Conservation (phyloP, 768 basidiomycete species). For the Neoboletus magnificus region DNA sequence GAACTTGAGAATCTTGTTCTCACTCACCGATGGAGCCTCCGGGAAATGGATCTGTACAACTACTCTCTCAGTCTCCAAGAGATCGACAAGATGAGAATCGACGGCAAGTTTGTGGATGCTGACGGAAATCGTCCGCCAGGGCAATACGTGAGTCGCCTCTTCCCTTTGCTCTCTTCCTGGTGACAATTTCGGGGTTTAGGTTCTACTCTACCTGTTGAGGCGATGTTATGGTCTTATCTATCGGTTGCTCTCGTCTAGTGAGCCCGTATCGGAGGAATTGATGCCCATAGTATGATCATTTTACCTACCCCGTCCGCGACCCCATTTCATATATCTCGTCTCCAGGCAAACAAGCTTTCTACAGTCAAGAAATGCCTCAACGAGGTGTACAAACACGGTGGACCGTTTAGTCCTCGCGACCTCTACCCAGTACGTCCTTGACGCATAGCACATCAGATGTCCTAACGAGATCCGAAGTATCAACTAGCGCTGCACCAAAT, state of each 20-base stretch:
- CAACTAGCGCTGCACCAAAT: constrained; percentile 95
- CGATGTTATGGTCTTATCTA: constrained; percentile 97
- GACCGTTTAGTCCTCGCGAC: constrained; percentile 87
- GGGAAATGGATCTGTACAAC: constrained; percentile 92
- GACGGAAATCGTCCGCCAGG: constrained; percentile 91
- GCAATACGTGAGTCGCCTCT: constrained; percentile 72
- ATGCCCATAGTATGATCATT: constrained; percentile 79
- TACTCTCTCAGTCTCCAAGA: constrained; percentile 92
- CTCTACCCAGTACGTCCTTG: constrained; percentile 76
- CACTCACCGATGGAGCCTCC: constrained; percentile 94
- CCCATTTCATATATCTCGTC: neutral
- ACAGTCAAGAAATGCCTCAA: constrained; percentile 97
- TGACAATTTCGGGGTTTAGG: constrained; percentile 43
- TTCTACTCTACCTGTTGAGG: constrained; percentile 86
- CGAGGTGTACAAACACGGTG: constrained; percentile 93
- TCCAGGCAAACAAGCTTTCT: constrained; percentile 90
- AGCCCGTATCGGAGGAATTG: constrained; percentile 96
- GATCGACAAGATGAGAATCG: constrained; percentile 95
- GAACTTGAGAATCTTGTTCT: constrained; percentile 90
- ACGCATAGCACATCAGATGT: neutral
- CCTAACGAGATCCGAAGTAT: constrained; percentile 50
- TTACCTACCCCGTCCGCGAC: neutral
- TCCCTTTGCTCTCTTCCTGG: neutral
- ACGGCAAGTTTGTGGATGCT: constrained; percentile 94
- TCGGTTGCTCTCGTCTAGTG: constrained; percentile 86